A percentile compares a stretch with the other conserved stretches of the same genome.
Conservation (phyloP, 2,329 filamentous ascomycete species). For the Colletotrichum australisinense region DNA sequence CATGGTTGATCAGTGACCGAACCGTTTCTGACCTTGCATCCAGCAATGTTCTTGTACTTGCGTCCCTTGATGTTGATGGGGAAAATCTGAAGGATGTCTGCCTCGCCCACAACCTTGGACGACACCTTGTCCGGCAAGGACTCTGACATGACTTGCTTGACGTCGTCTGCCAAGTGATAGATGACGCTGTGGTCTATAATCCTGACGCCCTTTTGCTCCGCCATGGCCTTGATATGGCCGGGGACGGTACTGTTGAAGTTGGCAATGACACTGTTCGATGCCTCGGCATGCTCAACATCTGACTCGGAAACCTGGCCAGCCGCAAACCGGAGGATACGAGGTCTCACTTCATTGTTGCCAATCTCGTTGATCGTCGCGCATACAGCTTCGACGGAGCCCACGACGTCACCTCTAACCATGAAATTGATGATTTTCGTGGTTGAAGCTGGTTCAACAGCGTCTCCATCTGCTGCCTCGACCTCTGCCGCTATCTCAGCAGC, state of each 20-base stretch:
- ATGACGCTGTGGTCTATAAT: conserved; percentile 91
- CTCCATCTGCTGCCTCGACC: conserved; percentile 50
- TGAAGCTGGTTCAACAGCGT: conserved; percentile 44
- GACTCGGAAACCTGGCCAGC: conserved; percentile 86
- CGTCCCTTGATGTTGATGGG: conserved; percentile 82
- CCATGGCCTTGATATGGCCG: conserved; percentile 74
- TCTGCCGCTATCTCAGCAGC: conserved; percentile 51
- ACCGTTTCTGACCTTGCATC: conserved; percentile 89
- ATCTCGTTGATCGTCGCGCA: conserved; percentile 80
- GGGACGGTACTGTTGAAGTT: conserved; percentile 86
- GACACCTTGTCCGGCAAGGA: conserved; percentile 75
- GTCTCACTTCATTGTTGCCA: conserved; percentile 85
- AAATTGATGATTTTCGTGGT: conserved; percentile 74
- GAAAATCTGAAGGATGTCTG: conserved; percentile 86
- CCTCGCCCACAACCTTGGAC: conserved; percentile 84
- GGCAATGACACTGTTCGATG: conserved; percentile 80
- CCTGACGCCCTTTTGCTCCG: conserved; percentile 76
- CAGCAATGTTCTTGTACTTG: conserved; percentile 80
- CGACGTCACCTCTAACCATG: conserved; percentile 92
- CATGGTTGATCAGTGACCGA: conserved; percentile 69
- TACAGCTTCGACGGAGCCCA: conserved; percentile 93
- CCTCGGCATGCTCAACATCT: conserved; percentile 88
- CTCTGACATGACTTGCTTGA: conserved; percentile 75
- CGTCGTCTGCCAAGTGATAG: conserved; percentile 81
- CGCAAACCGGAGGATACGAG: conserved; percentile 80